Evolutionary conservation across 495 filamentous ascomycete species (phyloP).

Genomic region (Penicillium daleae): DNA sequence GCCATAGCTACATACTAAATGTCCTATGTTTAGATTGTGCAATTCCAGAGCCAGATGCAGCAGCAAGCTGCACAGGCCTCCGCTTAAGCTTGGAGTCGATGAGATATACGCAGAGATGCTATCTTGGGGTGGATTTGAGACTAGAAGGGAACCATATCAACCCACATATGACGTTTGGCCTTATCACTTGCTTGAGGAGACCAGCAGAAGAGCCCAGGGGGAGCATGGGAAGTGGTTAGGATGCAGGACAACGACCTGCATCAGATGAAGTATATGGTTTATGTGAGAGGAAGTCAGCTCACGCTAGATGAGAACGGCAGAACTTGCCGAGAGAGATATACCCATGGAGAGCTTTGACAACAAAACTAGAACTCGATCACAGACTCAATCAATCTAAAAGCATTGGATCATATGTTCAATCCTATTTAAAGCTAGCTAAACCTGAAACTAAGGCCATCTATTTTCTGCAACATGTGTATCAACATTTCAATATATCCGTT

Average conservation of each 20-base stretch:
- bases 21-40: conserved; percentile 41
- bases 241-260: neutral
- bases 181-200: neutral
- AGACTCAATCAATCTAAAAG: neutral
- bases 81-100: conserved; percentile 26
- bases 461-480: conserved; percentile 15
- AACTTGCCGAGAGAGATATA: conserved; percentile 23
- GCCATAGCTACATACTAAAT: conserved; percentile 21
- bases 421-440: neutral
- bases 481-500: conserved; percentile 25
- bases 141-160: neutral
- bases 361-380: neutral
- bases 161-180: neutral
- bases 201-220: neutral
- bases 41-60: conserved; percentile 48
- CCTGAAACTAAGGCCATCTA: conserved; percentile 4
- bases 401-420: neutral
- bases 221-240: neutral
- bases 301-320: neutral
- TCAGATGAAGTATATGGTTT: conserved; percentile 10
- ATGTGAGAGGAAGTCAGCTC: neutral
- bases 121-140: neutral
- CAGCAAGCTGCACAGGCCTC: conserved; percentile 45
- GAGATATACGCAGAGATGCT: neutral
- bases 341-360: conserved; percentile 19